Conservation (phyloP, 148 eudicot species). For the Persicaria tinctoria region DNA sequence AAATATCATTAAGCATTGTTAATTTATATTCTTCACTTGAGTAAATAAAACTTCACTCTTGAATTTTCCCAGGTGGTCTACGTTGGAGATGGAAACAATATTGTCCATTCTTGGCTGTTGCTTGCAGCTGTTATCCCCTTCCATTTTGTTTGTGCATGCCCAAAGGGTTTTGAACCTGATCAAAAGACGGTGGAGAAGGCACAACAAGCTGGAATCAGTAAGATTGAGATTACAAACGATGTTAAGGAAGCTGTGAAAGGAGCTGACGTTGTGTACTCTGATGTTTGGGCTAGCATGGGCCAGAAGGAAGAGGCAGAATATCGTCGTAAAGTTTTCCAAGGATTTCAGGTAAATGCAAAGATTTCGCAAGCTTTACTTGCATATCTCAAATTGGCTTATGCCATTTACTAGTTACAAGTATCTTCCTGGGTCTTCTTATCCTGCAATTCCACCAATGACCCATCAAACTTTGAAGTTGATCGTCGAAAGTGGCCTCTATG, state of each 20-base stretch:
- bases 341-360: slow-evolving; percentile 57
- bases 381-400: background rate
- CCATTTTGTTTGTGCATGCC: slow-evolving; percentile 96
- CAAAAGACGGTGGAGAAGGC: slow-evolving; percentile 64
- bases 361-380: background rate
- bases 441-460: background rate
- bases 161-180: slow-evolving; percentile 93
- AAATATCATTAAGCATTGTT: background rate
- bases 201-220: slow-evolving; percentile 67
- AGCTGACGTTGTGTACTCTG: slow-evolving; percentile 94
- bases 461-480: too few species aligned
- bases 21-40: background rate
- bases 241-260: slow-evolving; percentile 93
- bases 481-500: background rate
- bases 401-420: background rate
- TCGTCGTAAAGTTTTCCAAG: slow-evolving; percentile 77
- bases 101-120: slow-evolving; percentile 80
- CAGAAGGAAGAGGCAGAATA: slow-evolving; percentile 93
- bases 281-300: slow-evolving; percentile 99
- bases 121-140: slow-evolving; percentile 77
- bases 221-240: slow-evolving; percentile 81
- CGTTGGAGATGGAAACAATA: slow-evolving; percentile 98
- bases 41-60: background rate
- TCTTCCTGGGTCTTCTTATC: background rate
- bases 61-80: slow-evolving; percentile 66